These are phyloP conservation scores for Pisolithus albus DNA, from an alignment of 768 basidiomycete genomes.

Conservation along the genomic window DNA sequence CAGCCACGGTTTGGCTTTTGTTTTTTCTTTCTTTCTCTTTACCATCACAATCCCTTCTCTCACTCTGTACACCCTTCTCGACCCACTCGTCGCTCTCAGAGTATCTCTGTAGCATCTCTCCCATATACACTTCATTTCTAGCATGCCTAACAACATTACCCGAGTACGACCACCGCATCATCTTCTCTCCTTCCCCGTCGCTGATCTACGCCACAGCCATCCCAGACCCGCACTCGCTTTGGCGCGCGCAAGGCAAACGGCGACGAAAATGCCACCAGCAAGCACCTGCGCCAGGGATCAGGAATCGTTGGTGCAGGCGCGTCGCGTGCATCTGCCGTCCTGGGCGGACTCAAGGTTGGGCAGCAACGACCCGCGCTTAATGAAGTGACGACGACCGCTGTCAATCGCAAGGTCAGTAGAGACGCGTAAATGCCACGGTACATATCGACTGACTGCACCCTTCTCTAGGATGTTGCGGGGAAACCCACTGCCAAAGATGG, in stretches of 20 bases:
- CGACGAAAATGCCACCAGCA: conserved; percentile 73
- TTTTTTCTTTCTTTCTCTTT: conserved; percentile 25
- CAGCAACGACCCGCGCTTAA: conserved; percentile 66
- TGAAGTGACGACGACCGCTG: conserved; percentile 73
- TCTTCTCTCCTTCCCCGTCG: background rate
- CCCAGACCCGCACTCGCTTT: conserved; percentile 59
- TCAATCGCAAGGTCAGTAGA: conserved; percentile 65
- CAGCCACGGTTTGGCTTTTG: conserved; percentile 19
- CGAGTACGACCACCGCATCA: conserved; percentile 40
- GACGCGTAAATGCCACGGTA: background rate
- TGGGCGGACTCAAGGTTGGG: conserved; percentile 43
- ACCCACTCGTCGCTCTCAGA: conserved; percentile 10
- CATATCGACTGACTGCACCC: conserved; percentile 4
- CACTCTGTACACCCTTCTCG: conserved; percentile 13
- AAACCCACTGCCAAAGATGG: conserved; percentile 51
- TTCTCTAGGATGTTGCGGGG: conserved; percentile 27
- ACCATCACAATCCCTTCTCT: conserved; percentile 21
- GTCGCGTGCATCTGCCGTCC: conserved; percentile 42
- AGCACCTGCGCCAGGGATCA: conserved; percentile 58
- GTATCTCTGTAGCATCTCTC: conserved; percentile 18
- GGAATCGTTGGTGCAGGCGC: conserved; percentile 39
- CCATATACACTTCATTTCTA: conserved; percentile 7
- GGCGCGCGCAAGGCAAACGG: conserved; percentile 58
- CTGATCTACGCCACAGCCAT: conserved; percentile 31
- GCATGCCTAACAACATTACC: conserved; percentile 55